Percentiles rank a stretch among this genome's conserved stretches.
Evolutionary conservation across 768 basidiomycete species (phyloP).

Genomic region (Clavulina sp.): DNA sequence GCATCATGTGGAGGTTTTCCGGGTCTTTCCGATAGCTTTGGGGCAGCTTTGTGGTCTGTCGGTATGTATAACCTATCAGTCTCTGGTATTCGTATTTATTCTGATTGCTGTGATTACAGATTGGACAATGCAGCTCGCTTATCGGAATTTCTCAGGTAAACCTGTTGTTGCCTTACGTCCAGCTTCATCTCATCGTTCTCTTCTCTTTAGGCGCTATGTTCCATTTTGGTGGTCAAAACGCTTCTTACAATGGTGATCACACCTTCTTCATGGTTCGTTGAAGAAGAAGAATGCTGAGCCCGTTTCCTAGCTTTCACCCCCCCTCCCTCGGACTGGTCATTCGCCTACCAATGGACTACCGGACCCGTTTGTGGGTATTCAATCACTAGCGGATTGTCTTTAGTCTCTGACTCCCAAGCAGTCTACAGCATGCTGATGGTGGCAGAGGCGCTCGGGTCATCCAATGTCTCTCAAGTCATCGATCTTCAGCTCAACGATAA

Average conservation of each 20-base stretch:
- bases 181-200: background rate
- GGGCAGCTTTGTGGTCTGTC: conserved; percentile 26
- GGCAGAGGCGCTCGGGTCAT: conserved; percentile 30
- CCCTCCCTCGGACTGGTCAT: conserved; percentile 3
- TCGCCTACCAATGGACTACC: conserved; percentile 22
- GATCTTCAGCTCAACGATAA: conserved; percentile 26
- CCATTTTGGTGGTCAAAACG: conserved; percentile 32
- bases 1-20: conserved; percentile 37
- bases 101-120: conserved; percentile 20
- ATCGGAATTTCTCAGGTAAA: conserved; percentile 26
- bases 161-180: background rate
- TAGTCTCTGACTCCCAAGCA: conserved; percentile 24
- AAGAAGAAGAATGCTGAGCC: background rate
- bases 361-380: conserved; percentile 27
- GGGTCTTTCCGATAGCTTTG: conserved; percentile 34
- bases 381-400: conserved; percentile 23
- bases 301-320: conserved; percentile 11
- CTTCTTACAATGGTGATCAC: conserved; percentile 31
- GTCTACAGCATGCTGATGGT: conserved; percentile 31
- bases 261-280: background rate
- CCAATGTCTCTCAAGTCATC: conserved; percentile 25
- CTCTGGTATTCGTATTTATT: no score
- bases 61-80: background rate
- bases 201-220: conserved; percentile 15
- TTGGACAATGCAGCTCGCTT: conserved; percentile 33